Evolutionary conservation across 306 rosid genomes (phyloP), one percentile per base, ranked within the genome.

Genomic region (Glycine latifolia): DNA sequence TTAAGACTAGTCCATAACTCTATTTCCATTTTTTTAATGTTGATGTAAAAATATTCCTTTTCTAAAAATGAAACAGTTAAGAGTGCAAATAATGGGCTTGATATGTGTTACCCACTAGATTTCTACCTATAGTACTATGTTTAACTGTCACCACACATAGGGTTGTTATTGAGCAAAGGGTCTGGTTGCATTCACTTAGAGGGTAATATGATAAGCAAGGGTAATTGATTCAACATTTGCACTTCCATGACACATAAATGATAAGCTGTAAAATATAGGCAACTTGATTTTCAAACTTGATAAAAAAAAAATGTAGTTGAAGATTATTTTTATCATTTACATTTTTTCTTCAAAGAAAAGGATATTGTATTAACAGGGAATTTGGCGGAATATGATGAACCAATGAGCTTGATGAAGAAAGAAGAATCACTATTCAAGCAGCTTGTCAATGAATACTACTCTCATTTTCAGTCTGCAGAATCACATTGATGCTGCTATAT

Each of bases 401-500:
- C 95, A 14, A 77, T 60, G 88, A 86, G 56, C 43, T 75, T 91
- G 55, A 89, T 91, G 87, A 88, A 88, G 80, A 88, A 74, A 48
- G 94, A 89, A 81, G 91, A 75, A 33, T 93, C 95, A 1, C 68
- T 93, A 62, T 92, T 90, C 8, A 86, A 87, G 52, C 65, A 89
- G 78, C 89, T 92, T 75, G 97, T 92, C 4, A 86, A 89, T 67
- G 96, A 93, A 80, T 93, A 91, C 78, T 89, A 94, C 91, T 93
- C 97, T 68, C 94, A 87, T 86, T 77, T 89, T 71, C 89, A 88
- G 50, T 83, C 89, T 47, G 86, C 87, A 71, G 84, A 85, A 75
- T 89, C 84, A 6, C 84, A 81, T 69, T 91, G 85, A 88, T 35
- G 9, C 16, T 55, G 8, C 0, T 14, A 48, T 60, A 37, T 37